Percentiles rank a stretch among this genome's conserved stretches.
phyloP scores from a whole-genome alignment of 2,329 filamentous ascomycete species.

The Elsinoe australis region DNA sequence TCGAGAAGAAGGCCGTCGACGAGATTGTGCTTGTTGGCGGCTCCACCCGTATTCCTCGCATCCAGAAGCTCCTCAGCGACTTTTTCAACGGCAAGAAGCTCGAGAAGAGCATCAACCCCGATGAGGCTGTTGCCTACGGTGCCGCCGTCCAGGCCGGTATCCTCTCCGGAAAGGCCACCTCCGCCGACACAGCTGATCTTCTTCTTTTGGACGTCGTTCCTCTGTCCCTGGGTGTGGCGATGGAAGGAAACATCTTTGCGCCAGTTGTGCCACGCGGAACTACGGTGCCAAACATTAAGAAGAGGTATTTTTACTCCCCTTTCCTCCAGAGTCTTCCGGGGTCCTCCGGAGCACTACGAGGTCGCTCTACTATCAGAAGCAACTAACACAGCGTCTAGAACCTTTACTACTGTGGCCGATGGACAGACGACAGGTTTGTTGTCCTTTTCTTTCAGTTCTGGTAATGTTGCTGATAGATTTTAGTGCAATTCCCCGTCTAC shows the following conservation, averaged over 20 bases:
- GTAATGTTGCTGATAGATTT: background rate
- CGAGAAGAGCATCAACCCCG: constrained; percentile 99
- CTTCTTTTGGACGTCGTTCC: constrained; percentile 94
- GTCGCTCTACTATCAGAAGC: too few species aligned
- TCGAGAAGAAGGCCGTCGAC: constrained; percentile 87
- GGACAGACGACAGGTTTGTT: constrained; percentile 78
- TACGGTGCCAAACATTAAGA: constrained; percentile 57
- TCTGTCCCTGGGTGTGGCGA: constrained; percentile 94
- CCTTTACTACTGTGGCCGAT: constrained; percentile 77
- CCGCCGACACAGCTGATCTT: constrained; percentile 87
- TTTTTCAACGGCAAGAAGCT: constrained; percentile 99
- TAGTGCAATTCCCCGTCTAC: constrained; percentile 57
- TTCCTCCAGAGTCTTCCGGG: too few species aligned
- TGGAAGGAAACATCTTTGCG: constrained; percentile 99
- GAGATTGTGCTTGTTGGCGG: constrained; percentile 99
- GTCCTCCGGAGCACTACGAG: too few species aligned
- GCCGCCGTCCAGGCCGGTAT: constrained; percentile 98
- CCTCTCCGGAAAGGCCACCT: constrained; percentile 94
- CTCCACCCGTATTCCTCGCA: constrained; percentile 95
- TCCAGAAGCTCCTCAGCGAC: constrained; percentile 98
- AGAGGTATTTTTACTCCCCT: constrained; percentile 45
- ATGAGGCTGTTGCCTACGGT: constrained; percentile 98
- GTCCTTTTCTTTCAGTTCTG: background rate
- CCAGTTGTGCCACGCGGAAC: constrained; percentile 65
- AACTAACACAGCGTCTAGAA: too few species aligned